Evolutionary conservation across 257 asterid species (phyloP).

Genomic region (Ligustrum vulgare): DNA sequence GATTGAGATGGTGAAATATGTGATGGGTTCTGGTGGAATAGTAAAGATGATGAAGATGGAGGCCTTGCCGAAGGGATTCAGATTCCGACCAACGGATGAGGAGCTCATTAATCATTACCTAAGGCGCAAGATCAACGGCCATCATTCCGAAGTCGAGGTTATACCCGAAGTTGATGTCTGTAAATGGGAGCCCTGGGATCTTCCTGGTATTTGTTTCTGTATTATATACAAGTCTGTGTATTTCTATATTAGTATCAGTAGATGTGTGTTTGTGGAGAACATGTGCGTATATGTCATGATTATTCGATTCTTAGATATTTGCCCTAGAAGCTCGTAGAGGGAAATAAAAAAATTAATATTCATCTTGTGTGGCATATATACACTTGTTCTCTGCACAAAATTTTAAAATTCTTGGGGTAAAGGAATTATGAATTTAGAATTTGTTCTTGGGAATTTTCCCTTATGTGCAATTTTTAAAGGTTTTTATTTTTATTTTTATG

Average conservation of each 20-base stretch:
- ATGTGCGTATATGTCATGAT: conserved; percentile 12
- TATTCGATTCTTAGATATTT: conserved; percentile 8
- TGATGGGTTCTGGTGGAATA: conserved; percentile 19
- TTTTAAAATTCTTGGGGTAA: not conserved
- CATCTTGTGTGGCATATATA: not conserved
- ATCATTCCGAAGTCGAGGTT: conserved; percentile 57
- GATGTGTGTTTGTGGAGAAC: not conserved
- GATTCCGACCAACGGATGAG: conserved; percentile 78
- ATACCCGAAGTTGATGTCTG: conserved; percentile 82
- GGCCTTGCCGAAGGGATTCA: conserved; percentile 68
- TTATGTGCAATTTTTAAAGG: not conserved
- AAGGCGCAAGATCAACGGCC: conserved; percentile 71
- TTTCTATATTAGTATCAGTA: not conserved
- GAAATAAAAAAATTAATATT: not conserved
- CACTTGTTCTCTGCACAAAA: not conserved
- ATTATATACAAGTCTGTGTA: conserved; percentile 4
- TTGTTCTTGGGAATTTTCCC: not conserved
- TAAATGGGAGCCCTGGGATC: conserved; percentile 95
- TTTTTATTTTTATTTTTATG: not conserved
- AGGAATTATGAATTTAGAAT: conserved; percentile 16
- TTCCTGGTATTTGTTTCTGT: conserved; percentile 51
- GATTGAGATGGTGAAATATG: not conserved
- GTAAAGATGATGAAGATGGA: conserved; percentile 37
- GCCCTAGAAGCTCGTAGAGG: not conserved
- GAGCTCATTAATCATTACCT: conserved; percentile 70